Percentiles rank a stretch among this genome's conserved stretches.
phyloP scores from a whole-genome alignment of 768 basidiomycete genomes.

The Lyophyllum semitale region DNA sequence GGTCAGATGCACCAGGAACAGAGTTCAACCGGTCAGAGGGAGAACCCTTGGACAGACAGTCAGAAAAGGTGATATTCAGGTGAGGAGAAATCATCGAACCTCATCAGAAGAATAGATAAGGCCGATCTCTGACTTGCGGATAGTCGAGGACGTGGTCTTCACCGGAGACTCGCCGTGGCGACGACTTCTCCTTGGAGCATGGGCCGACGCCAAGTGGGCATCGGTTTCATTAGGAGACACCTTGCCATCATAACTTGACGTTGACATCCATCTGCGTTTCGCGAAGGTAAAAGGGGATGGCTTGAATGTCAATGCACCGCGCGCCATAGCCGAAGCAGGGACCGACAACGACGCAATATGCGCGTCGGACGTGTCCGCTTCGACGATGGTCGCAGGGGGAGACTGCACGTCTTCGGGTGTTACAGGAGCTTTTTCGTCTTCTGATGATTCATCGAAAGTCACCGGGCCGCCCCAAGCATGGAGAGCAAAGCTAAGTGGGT shows the following conservation, averaged over 20 bases:
- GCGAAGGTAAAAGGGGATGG: slow-evolving; percentile 69
- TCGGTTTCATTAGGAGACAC: slow-evolving; percentile 5
- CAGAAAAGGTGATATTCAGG: neutral
- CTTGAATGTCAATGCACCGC: slow-evolving; percentile 52
- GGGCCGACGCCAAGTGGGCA: neutral
- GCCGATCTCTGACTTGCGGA: slow-evolving; percentile 16
- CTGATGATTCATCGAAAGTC: slow-evolving; percentile 41
- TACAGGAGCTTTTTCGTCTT: slow-evolving; percentile 57
- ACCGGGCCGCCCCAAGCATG: slow-evolving; percentile 56
- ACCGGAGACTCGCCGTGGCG: neutral
- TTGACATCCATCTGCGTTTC: slow-evolving; percentile 58
- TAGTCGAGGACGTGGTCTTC: neutral
- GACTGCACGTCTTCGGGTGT: slow-evolving; percentile 56
- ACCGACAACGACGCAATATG: slow-evolving; percentile 15
- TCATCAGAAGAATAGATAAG: slow-evolving; percentile 17
- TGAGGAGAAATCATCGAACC: neutral
- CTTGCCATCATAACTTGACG: slow-evolving; percentile 17
- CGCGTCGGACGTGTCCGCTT: slow-evolving; percentile 10
- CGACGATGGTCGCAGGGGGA: slow-evolving; percentile 37
- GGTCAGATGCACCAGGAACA: slow-evolving; percentile 9
- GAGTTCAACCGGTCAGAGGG: slow-evolving; percentile 13
- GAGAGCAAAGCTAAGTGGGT: slow-evolving; percentile 60
- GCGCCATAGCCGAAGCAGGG: slow-evolving; percentile 22
- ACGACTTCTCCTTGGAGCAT: slow-evolving; percentile 8
- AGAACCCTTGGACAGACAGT: neutral